Evolutionary conservation across 306 rosid species (phyloP), one percentile per base, ranked within the genome.

Genomic region (Fragaria iinumae): DNA sequence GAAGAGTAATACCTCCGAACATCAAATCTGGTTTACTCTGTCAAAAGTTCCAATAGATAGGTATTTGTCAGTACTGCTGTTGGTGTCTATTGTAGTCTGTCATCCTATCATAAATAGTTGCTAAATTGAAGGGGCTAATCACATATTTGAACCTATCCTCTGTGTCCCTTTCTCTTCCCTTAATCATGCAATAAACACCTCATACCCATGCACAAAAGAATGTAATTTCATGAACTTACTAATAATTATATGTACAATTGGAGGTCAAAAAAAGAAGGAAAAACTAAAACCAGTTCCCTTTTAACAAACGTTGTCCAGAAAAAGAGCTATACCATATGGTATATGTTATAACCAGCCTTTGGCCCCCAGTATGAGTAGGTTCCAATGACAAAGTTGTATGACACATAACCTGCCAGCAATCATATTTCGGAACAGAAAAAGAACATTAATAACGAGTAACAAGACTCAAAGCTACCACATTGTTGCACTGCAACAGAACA

Each of bases 311-410:
- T 64, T 48, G 25, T 74, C 2, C 29, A 36, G 38, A 20, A 62
- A 71, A 71, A 68, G 59, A 75, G 72, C 69, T 59, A 79, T 91
- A 91, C 97, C 98, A 95, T 89, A 66, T 89, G 88, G 76, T 95
- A 95, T 84, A 95, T 95, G 77, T 81, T 89, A 77, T 84, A 95
- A 76, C 97, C 98, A 75, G 97, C 97, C 84, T 95, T 92, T 7
- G 98, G 98, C 2, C 98, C 98, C 97, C 98, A 95, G 60, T 89
- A 95, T 48, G 98, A 90, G 82, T 95, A 95, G 64, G 98, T 96
- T 70, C 98, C 98, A 80, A 95, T 50, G 71, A 92, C 98, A 89
- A 95, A 95, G 85, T 86, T 95, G 86, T 90, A 92, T 69, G 85
- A 52, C 56, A 92, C 84, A 72, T 90, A 95, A 57, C 98, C 98